Conservation (phyloP, 148 eudicot genomes). For the Rheum nobile region DNA sequence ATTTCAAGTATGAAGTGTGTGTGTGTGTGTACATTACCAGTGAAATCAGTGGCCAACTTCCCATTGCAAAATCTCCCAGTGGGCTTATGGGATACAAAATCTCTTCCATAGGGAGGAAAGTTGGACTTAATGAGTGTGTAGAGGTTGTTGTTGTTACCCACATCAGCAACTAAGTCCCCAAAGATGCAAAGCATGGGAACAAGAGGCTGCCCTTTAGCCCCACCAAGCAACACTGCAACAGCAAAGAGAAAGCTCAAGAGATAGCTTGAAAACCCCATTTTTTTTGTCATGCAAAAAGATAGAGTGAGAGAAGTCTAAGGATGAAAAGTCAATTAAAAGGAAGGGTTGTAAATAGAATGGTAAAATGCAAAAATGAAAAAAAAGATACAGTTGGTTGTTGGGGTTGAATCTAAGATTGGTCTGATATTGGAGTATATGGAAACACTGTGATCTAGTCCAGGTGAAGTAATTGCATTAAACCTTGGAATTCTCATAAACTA, state of each 20-base stretch:
- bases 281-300: background rate
- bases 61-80: slow-evolving; percentile 93
- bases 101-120: slow-evolving; percentile 90
- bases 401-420: slow-evolving; percentile 10
- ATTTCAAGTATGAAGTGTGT: background rate
- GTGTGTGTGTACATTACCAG: slow-evolving; percentile 23
- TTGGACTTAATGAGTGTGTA: slow-evolving; percentile 65
- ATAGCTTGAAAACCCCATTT: slow-evolving; percentile 25
- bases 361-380: slow-evolving; percentile 1
- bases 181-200: slow-evolving; percentile 73
- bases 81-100: slow-evolving; percentile 54
- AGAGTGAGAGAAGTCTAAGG: background rate
- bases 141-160: slow-evolving; percentile 75
- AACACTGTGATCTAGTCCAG: background rate
- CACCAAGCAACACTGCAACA: slow-evolving; percentile 2
- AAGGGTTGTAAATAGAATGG: background rate
- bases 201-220: slow-evolving; percentile 42
- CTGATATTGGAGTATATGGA: background rate
- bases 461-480: slow-evolving; percentile 6
- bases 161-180: slow-evolving; percentile 79
- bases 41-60: slow-evolving; percentile 74
- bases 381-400: slow-evolving; percentile 8
- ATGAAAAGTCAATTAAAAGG: background rate
- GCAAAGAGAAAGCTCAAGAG: slow-evolving; percentile 14
- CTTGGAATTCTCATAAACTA: too few relatives aligned